Percentiles rank a stretch among this genome's conserved stretches.
These are phyloP conservation scores for Podospora fimiseda DNA, from an alignment of 495 filamentous ascomycete species.

Conservation along the genomic window DNA sequence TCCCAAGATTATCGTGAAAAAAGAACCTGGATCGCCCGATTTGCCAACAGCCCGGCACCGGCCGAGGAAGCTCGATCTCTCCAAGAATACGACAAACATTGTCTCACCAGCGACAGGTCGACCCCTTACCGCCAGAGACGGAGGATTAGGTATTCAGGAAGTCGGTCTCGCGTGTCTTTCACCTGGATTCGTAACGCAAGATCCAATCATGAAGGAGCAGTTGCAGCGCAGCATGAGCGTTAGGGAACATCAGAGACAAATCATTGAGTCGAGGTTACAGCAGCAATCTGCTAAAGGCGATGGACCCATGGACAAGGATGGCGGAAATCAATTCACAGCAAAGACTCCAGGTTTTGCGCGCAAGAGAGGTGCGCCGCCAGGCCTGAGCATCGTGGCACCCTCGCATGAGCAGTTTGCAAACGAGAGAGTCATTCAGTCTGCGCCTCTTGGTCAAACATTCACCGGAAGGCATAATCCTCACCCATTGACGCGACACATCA, in stretches of 20 bases:
- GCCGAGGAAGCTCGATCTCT: conserved; percentile 83
- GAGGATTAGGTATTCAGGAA: conserved; percentile 73
- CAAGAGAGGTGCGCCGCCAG: conserved; percentile 78
- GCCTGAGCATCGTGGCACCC: conserved; percentile 90
- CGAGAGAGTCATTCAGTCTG: conserved; percentile 94
- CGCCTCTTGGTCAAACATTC: conserved; percentile 91
- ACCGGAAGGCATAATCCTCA: conserved; percentile 82
- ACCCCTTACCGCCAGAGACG: conserved; percentile 73
- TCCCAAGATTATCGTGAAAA: conserved; percentile 90
- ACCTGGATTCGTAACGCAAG: conserved; percentile 90
- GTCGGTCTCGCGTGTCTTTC: conserved; percentile 92
- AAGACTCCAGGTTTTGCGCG: conserved; percentile 60
- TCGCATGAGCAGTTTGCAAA: conserved; percentile 93
- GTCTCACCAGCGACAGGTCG: conserved; percentile 58
- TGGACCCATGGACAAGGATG: conserved; percentile 50
- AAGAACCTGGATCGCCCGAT: conserved; percentile 84
- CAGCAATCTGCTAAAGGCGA: conserved; percentile 75
- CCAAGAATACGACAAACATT: conserved; percentile 59
- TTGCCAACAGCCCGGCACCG: conserved; percentile 67
- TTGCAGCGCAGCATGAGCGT: conserved; percentile 90
- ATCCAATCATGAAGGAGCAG: conserved; percentile 94
- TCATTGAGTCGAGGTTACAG: conserved; percentile 88
- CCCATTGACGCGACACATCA: conserved; percentile 72
- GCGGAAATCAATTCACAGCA: conserved; percentile 47
- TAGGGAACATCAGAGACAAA: conserved; percentile 85